A percentile compares a stretch with the other conserved stretches of the same genome.
Conservation (phyloP, 2,329 filamentous ascomycete genomes). For the Samsoniella hepiali region DNA sequence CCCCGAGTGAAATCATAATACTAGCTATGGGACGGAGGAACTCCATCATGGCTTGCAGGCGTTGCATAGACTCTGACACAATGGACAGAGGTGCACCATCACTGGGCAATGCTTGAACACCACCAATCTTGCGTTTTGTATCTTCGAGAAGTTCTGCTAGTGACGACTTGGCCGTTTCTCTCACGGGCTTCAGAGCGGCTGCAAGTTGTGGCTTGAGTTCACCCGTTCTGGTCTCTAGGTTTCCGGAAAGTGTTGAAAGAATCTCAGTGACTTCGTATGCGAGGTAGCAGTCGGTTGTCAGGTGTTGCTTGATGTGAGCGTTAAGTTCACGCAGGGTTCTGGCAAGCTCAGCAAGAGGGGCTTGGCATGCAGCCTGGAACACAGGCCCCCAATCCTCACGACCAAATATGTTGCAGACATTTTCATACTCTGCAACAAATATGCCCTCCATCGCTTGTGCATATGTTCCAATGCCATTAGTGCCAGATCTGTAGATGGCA, state of each 20-base stretch:
- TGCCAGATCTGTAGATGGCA: constrained; percentile 81
- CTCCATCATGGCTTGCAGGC: constrained; percentile 80
- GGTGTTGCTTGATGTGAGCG: constrained; percentile 78
- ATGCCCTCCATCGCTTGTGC: constrained; percentile 83
- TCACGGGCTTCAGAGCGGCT: constrained; percentile 81
- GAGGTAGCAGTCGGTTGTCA: constrained; percentile 88
- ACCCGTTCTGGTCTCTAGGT: constrained; percentile 76
- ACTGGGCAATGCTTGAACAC: constrained; percentile 64
- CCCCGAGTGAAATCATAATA: constrained; percentile 87
- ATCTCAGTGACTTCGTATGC: constrained; percentile 95
- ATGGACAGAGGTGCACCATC: constrained; percentile 78
- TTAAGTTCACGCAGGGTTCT: constrained; percentile 87
- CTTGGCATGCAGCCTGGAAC: constrained; percentile 74
- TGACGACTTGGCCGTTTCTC: constrained; percentile 87
- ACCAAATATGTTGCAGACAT: constrained; percentile 81
- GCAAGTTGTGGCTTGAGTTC: constrained; percentile 81
- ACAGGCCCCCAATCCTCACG: constrained; percentile 80
- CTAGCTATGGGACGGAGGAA: constrained; percentile 84
- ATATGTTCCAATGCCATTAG: constrained; percentile 89
- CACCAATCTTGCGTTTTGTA: constrained; percentile 65
- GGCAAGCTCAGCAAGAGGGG: constrained; percentile 75
- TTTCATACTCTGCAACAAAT: constrained; percentile 85
- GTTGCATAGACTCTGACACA: constrained; percentile 79
- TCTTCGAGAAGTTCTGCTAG: constrained; percentile 82
- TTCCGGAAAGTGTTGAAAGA: constrained; percentile 73